phyloP scores from a whole-genome alignment of 371 early-diverging fungal species.

The Apophysomyces sp. region DNA sequence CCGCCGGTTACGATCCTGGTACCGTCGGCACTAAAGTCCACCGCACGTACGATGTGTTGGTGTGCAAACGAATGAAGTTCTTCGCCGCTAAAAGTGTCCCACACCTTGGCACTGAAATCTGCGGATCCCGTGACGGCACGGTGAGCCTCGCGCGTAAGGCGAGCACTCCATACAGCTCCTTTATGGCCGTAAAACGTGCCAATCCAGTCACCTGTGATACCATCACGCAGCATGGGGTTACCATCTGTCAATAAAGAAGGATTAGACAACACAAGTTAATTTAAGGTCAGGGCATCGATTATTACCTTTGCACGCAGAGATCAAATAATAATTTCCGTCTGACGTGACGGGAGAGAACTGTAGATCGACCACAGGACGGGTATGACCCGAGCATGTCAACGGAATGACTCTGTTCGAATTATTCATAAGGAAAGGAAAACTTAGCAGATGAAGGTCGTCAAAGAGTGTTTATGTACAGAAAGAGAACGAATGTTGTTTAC shows the following conservation, averaged over 20 bases:
- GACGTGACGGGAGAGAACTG: constrained; percentile 71
- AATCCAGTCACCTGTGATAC: constrained; percentile 89
- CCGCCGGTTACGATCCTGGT: constrained; percentile 79
- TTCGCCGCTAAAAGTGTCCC: constrained; percentile 79
- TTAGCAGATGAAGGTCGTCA: too few species aligned
- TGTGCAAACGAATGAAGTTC: constrained; percentile 71
- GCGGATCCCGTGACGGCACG: constrained; percentile 86
- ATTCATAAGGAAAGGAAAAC: background rate
- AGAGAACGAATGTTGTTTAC: background rate
- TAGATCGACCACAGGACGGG: constrained; percentile 86
- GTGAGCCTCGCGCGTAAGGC: constrained; percentile 68
- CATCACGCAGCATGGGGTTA: constrained; percentile 84
- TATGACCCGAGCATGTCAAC: constrained; percentile 87
- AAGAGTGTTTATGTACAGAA: background rate
- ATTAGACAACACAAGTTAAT: too few species aligned
- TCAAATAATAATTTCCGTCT: constrained; percentile 73
- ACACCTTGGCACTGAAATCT: constrained; percentile 88
- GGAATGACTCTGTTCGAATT: constrained; percentile 48
- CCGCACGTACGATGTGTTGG: constrained; percentile 79
- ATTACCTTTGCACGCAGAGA: constrained; percentile 88
- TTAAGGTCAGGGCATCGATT: too few species aligned
- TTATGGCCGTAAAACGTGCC: constrained; percentile 88
- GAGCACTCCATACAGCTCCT: constrained; percentile 90
- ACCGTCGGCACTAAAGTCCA: constrained; percentile 71
- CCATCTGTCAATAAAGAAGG: constrained; percentile 55